Base-by-base conservation (phyloP, 306 rosid genomes). In the Rosa multiflora region DNA sequence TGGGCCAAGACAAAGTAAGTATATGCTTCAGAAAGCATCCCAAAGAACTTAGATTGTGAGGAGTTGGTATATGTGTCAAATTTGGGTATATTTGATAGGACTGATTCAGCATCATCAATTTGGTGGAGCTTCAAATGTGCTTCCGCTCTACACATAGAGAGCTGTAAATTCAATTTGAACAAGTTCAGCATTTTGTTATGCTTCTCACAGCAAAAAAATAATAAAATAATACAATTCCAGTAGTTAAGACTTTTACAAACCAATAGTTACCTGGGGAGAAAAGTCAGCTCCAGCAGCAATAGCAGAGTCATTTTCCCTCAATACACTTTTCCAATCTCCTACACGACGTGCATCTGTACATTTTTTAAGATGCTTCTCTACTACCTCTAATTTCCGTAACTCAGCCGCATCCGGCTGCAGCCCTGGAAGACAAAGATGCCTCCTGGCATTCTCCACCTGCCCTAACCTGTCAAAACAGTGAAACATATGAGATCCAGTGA, bases 111-210 rank as follows among this genome's bases (percentile, higher is more conserved):
- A 68, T 91, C 98, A 72, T 93, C 94, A 73, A 95, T 85, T 83
- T 90, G 99, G 67, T 88, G 94, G 61, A 92, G 91, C 88, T 95
- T 92, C 85, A 95, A 84, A 77, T 86, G 85, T 21, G 99, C 97
- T 88, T 95, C 98, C 68, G 88, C 98, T 91, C 97, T 95, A 92
- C 99, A 90, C 90, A 90, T 85, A 83, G 87, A 87, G 91, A 92
- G 94, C 99, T 95, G 99, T 88, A 88, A 85, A 89, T 89, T 83
- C 90, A 88, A 85, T 88, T 87, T 86, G 89, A 89, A 91, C 86
- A 78, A 74, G 85, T 86, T 89, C 88, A 89, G 88, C 82, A 77
- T 56, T 85, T 86, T 56, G 32, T 66, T 73, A 49, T 32, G 35
- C 47, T 32, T 62, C 39, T 8, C 48, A 52, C 10, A 11, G 20